A percentile compares a stretch with the other conserved stretches of the same genome.
Evolutionary conservation across 1,284 basidiomycete species (phyloP).

Genomic region (Anthracocystis panici-leucophaei): DNA sequence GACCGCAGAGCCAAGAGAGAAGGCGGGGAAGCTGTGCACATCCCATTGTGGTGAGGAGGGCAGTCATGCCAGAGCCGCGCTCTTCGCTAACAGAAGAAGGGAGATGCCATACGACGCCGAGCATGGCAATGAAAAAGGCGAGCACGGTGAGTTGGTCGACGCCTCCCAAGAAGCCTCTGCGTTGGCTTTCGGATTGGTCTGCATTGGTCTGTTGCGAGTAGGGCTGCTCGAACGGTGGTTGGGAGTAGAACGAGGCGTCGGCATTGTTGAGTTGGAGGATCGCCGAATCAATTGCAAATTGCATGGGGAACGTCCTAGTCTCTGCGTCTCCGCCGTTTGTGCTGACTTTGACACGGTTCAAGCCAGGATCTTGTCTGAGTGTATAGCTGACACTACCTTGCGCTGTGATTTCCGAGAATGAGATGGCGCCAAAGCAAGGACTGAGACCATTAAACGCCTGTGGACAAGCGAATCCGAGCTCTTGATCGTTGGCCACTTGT

Average conservation of each 20-base stretch:
- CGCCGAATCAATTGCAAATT: constrained; percentile 81
- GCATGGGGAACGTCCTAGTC: constrained; percentile 77
- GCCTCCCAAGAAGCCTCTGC: constrained; percentile 70
- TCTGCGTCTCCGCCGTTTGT: constrained; percentile 79
- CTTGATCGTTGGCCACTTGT: constrained; percentile 20
- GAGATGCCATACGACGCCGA: constrained; percentile 76
- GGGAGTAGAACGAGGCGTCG: constrained; percentile 68
- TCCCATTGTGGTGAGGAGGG: constrained; percentile 45
- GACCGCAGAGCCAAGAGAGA: constrained; percentile 42
- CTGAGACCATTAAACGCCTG: constrained; percentile 80
- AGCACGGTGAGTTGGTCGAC: constrained; percentile 30
- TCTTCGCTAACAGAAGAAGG: constrained; percentile 70
- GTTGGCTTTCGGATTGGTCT: constrained; percentile 75
- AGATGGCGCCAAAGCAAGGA: constrained; percentile 79
- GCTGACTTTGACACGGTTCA: constrained; percentile 77
- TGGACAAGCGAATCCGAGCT: constrained; percentile 75
- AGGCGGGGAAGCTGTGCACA: constrained; percentile 43
- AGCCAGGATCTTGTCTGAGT: constrained; percentile 77
- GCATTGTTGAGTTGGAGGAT: constrained; percentile 72
- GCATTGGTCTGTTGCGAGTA: constrained; percentile 78
- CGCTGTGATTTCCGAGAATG: constrained; percentile 72
- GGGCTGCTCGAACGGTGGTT: constrained; percentile 75
- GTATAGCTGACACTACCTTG: constrained; percentile 76
- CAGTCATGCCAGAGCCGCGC: constrained; percentile 42
- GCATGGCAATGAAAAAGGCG: constrained; percentile 75